Evolutionary conservation across 2,329 filamentous ascomycete genomes (phyloP).

Genomic region (Neurospora sp.): DNA sequence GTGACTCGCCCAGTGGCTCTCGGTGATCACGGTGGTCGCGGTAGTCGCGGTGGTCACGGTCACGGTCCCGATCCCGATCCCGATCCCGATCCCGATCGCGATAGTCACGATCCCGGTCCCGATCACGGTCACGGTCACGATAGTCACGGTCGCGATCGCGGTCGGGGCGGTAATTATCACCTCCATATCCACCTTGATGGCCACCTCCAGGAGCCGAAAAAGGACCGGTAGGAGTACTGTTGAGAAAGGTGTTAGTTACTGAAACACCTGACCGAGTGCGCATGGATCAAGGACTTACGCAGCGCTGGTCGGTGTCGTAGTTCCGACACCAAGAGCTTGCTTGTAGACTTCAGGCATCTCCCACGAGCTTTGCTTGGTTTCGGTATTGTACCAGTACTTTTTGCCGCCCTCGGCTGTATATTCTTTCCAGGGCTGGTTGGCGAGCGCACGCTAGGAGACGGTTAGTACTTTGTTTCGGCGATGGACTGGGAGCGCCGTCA

Average conservation of each 20-base stretch:
- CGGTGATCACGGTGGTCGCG: constrained; percentile 19
- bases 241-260: constrained; percentile 8
- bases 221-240: constrained; percentile 23
- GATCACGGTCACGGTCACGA: constrained; percentile 25
- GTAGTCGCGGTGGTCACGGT: constrained; percentile 23
- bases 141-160: constrained; percentile 21
- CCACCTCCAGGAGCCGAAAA: constrained; percentile 27
- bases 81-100: constrained; percentile 23
- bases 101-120: constrained; percentile 26
- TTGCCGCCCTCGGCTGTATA: constrained; percentile 78
- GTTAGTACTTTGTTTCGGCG: constrained; percentile 9
- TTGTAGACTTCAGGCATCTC: constrained; percentile 82
- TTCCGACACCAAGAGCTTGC: constrained; percentile 57
- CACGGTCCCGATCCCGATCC: constrained; percentile 23
- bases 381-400: constrained; percentile 92
- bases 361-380: constrained; percentile 90
- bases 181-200: constrained; percentile 22
- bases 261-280: constrained; percentile 2
- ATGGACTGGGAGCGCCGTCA: not conserved
- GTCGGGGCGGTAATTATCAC: constrained; percentile 6
- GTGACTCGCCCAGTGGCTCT: constrained; percentile 39
- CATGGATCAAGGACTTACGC: constrained; percentile 23
- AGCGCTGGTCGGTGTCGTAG: constrained; percentile 33
- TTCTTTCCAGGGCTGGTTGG: constrained; percentile 84
- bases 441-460: constrained; percentile 56